phyloP scores from a whole-genome alignment of 2,329 filamentous ascomycete genomes.

The Pseudocercospora cruenta region DNA sequence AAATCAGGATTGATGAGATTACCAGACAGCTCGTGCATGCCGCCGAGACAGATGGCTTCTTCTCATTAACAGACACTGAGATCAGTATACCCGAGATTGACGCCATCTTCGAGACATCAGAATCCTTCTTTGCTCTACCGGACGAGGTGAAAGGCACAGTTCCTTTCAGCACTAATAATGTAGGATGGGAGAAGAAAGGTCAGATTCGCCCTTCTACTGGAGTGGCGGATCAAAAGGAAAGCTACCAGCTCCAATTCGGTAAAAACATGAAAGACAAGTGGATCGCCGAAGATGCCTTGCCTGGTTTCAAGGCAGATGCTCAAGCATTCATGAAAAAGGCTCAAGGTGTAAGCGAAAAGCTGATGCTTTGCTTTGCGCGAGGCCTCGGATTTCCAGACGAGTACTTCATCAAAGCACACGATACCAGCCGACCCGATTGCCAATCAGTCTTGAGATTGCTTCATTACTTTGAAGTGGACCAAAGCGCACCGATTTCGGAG shows the following conservation, averaged over 20 bases:
- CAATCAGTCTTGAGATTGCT: constrained; percentile 61
- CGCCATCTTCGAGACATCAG: constrained; percentile 55
- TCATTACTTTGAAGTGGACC: constrained; percentile 54
- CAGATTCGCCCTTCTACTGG: constrained; percentile 65
- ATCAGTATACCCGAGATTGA: constrained; percentile 55
- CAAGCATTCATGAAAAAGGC: constrained; percentile 59
- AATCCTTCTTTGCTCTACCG: constrained; percentile 59
- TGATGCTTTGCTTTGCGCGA: constrained; percentile 63
- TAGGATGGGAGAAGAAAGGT: constrained; percentile 63
- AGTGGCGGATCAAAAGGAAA: constrained; percentile 62
- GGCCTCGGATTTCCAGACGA: constrained; percentile 60
- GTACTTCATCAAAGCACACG: constrained; percentile 61
- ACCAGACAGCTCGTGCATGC: constrained; percentile 56
- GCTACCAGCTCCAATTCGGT: constrained; percentile 67
- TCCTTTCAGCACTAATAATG: constrained; percentile 59
- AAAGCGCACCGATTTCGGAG: constrained; percentile 40
- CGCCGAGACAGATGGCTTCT: constrained; percentile 65
- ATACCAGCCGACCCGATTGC: constrained; percentile 52
- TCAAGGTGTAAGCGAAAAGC: constrained; percentile 57
- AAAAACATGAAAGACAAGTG: constrained; percentile 57
- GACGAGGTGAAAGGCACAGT: constrained; percentile 58
- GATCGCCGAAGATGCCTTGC: constrained; percentile 53
- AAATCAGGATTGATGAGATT: constrained; percentile 57
- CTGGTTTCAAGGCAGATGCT: constrained; percentile 53
- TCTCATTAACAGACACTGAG: constrained; percentile 60